Conservation (phyloP, 306 rosid genomes). For the Mimosa bimucronata region DNA sequence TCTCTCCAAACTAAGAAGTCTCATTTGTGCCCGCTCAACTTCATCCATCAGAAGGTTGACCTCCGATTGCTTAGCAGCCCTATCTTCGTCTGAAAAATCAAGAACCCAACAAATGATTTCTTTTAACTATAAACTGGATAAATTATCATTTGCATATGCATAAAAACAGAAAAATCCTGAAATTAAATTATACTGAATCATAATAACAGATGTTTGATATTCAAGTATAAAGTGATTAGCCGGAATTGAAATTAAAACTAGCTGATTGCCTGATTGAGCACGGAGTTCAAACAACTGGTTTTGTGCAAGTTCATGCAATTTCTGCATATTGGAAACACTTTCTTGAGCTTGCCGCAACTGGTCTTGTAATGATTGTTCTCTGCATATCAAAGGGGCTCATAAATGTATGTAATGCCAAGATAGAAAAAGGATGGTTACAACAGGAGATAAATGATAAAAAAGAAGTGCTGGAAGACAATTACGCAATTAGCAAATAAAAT, state of each 20-base stretch:
- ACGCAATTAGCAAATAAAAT: conserved; percentile 7
- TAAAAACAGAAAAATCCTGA: conserved; percentile 29
- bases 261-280: conserved; percentile 83
- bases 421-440: conserved; percentile 28
- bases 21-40: conserved; percentile 59
- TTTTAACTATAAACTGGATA: conserved; percentile 3
- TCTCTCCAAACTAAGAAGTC: conserved; percentile 59
- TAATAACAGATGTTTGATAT: conserved; percentile 30
- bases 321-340: conserved; percentile 95
- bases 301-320: conserved; percentile 92
- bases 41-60: conserved; percentile 73
- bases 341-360: conserved; percentile 91
- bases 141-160: conserved; percentile 14
- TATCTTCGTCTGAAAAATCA: conserved; percentile 70
- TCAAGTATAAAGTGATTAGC: conserved; percentile 30
- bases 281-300: conserved; percentile 93
- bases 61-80: conserved; percentile 92
- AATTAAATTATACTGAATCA: conserved; percentile 19
- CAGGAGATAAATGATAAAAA: conserved; percentile 4
- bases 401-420: conserved; percentile 16
- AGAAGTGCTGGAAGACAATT: conserved; percentile 22
- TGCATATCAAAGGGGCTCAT: conserved; percentile 46
- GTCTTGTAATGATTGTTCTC: conserved; percentile 91
- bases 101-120: conserved; percentile 24
- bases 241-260: conserved; percentile 34